Percentiles rank a stretch among this genome's conserved stretches.
These are phyloP conservation scores for Panicum virgatum DNA, from an alignment of 202 grass and related monocot genomes.

Conservation along the genomic window DNA sequence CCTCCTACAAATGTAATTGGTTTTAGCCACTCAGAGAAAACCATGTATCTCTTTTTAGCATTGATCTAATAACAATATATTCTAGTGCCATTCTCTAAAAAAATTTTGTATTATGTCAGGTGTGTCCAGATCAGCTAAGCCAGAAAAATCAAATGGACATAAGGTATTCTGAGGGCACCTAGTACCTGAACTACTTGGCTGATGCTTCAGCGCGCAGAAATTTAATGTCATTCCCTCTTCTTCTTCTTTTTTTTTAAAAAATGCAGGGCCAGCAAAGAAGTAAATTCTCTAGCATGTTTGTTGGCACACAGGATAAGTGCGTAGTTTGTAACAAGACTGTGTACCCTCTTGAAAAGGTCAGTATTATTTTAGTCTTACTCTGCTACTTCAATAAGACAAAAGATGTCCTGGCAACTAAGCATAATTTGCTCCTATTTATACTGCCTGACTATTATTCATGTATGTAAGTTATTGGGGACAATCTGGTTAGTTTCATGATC, in stretches of 20 bases:
- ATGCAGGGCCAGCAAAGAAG: constrained; percentile 59
- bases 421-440: constrained; percentile 16
- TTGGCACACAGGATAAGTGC: constrained; percentile 85
- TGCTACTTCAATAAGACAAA: constrained; percentile 14
- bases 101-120: constrained; percentile 46
- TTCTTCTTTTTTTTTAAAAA: constrained; percentile 3
- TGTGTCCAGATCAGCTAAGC: constrained; percentile 61
- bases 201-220: background rate
- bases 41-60: background rate
- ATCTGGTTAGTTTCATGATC: constrained; percentile 10
- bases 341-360: constrained; percentile 88
- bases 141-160: constrained; percentile 63
- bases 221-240: constrained; percentile 5
- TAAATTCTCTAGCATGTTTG: constrained; percentile 81
- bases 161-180: constrained; percentile 53
- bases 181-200: constrained; percentile 18
- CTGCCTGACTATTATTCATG: background rate
- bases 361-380: constrained; percentile 31
- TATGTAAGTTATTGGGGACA: background rate
- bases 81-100: constrained; percentile 21
- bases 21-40: background rate
- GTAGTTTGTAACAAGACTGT: constrained; percentile 86
- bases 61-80: background rate
- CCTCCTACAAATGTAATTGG: background rate
- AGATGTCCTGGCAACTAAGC: background rate